Evolutionary conservation across 108 stramenopile genomes (phyloP).

Genomic region (Chaetoceros tenuissimus): DNA sequence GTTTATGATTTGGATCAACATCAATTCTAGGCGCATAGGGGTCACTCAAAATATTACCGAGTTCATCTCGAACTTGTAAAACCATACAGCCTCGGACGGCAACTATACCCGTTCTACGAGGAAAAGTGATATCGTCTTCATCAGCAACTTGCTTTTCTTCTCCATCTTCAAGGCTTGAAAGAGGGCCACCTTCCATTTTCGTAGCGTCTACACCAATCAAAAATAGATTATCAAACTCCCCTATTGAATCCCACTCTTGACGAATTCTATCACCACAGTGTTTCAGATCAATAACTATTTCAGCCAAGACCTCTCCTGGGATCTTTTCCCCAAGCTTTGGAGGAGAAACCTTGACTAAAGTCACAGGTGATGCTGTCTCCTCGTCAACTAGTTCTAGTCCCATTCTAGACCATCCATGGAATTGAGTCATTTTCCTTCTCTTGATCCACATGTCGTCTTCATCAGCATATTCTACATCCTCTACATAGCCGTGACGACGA

Average conservation of each 20-base stretch:
- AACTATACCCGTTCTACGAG: constrained; percentile 53
- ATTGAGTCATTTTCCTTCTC: constrained; percentile 38
- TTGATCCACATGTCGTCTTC: constrained; percentile 13
- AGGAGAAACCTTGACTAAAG: constrained; percentile 65
- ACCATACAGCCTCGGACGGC: constrained; percentile 83
- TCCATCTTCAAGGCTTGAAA: constrained; percentile 51
- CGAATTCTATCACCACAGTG: constrained; percentile 67
- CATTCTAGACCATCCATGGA: constrained; percentile 82
- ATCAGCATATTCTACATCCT: constrained; percentile 29
- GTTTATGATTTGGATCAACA: constrained; percentile 10
- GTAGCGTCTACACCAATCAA: constrained; percentile 71
- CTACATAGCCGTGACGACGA: constrained; percentile 14
- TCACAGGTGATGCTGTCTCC: constrained; percentile 14
- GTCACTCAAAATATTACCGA: constrained; percentile 77
- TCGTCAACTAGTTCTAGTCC: constrained; percentile 52
- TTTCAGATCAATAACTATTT: constrained; percentile 72
- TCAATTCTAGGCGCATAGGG: constrained; percentile 33
- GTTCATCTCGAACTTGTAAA: constrained; percentile 74
- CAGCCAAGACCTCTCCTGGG: constrained; percentile 69
- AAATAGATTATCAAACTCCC: constrained; percentile 91
- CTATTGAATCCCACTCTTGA: constrained; percentile 87
- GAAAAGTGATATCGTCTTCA: constrained; percentile 56
- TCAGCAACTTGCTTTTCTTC: background rate
- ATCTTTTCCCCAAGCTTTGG: constrained; percentile 77
- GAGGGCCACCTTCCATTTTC: constrained; percentile 40